Conservation (phyloP, 2,329 filamentous ascomycete species). For the Sporothrix humicola region DNA sequence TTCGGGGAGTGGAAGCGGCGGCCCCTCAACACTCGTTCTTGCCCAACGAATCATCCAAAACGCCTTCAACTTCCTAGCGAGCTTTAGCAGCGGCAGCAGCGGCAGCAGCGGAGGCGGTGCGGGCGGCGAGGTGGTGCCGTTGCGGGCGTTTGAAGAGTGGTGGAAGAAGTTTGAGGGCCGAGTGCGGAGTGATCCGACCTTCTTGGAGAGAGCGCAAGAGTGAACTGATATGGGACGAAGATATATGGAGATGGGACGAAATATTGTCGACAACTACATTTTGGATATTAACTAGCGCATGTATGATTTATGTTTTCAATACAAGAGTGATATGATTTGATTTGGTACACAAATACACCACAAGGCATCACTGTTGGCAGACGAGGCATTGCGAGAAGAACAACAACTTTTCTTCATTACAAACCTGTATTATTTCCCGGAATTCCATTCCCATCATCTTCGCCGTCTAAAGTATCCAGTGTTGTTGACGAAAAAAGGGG, state of each 20-base stretch:
- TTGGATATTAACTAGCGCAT: constrained; percentile 8
- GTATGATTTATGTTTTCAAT: constrained; percentile 10
- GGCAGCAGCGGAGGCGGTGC: constrained; percentile 58
- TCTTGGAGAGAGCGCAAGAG: constrained; percentile 69
- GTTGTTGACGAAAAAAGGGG: background rate
- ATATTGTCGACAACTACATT: background rate
- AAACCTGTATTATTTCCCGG: background rate
- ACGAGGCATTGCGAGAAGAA: too few relatives aligned
- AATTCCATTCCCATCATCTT: background rate
- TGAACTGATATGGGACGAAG: background rate
- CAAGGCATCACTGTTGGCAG: background rate
- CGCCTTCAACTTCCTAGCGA: constrained; percentile 93
- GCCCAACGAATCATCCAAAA: constrained; percentile 95
- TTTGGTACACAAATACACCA: background rate
- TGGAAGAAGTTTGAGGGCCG: constrained; percentile 94
- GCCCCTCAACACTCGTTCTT: constrained; percentile 68
- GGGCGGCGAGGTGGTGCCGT: constrained; percentile 81
- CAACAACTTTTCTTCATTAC: background rate
- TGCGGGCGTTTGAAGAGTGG: constrained; percentile 96
- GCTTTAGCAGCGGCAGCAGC: constrained; percentile 67
- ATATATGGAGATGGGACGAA: background rate
- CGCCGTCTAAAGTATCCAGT: constrained; percentile 17
- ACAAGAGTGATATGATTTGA: too few relatives aligned
- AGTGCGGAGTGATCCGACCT: constrained; percentile 83
- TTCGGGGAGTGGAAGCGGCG: background rate